Percentiles rank a stretch among this genome's conserved stretches.
These are phyloP conservation scores for Gossypium lobatum DNA, from an alignment of 441 rosid species.

Conservation along the genomic window DNA sequence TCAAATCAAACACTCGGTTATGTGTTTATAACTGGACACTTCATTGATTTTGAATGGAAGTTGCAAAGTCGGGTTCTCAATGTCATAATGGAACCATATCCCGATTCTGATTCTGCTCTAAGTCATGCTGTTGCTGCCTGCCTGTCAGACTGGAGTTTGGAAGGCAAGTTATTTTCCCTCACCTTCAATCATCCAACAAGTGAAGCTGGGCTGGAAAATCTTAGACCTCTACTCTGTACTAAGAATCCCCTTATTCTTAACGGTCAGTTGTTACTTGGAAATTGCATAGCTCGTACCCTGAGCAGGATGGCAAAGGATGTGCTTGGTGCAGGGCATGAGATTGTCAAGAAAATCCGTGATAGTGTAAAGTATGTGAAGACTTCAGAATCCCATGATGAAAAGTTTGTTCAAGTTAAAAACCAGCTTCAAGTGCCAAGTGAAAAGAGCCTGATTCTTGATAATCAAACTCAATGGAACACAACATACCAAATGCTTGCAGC, in stretches of 20 bases:
- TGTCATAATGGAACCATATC: constrained; percentile 78
- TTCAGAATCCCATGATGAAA: constrained; percentile 78
- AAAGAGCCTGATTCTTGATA: constrained; percentile 55
- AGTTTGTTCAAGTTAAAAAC: constrained; percentile 73
- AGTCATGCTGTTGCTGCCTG: constrained; percentile 80
- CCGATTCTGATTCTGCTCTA: constrained; percentile 63
- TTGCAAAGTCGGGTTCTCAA: constrained; percentile 66
- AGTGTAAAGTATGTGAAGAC: constrained; percentile 83
- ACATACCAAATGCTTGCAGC: constrained; percentile 79
- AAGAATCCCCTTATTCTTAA: constrained; percentile 69
- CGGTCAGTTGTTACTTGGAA: constrained; percentile 69
- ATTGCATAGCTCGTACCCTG: constrained; percentile 52
- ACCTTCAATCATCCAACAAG: constrained; percentile 48
- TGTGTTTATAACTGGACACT: constrained; percentile 74
- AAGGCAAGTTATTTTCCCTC: constrained; percentile 69
- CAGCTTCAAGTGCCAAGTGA: constrained; percentile 83
- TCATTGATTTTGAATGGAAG: constrained; percentile 80
- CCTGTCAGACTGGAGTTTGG: constrained; percentile 81
- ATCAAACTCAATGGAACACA: constrained; percentile 74
- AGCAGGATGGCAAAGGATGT: constrained; percentile 54
- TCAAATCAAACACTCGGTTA: constrained; percentile 59
- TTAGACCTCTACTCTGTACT: constrained; percentile 55
- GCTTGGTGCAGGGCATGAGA: constrained; percentile 42
- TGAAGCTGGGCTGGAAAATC: constrained; percentile 54
- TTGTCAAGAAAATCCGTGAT: constrained; percentile 61